Conservation (phyloP, 371 early-diverging fungal species). For the Zopfochytrium polystomum region DNA sequence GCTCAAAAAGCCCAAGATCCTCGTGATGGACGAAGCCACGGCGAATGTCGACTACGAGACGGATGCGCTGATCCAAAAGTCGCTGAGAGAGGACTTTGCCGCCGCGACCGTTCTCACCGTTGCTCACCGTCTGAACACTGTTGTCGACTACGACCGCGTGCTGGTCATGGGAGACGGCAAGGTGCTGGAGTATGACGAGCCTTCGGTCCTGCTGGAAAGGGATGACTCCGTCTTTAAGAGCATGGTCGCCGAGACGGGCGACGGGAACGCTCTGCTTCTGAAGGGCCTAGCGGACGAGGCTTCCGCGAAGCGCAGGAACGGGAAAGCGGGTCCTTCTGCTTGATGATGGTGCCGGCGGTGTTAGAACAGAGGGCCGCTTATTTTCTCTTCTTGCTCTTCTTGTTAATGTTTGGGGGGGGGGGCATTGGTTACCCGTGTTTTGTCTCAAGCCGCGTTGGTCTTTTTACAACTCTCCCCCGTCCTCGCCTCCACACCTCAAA, state of each 20-base stretch:
- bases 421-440: too few species aligned
- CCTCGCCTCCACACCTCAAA: too few species aligned
- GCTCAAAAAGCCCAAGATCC: slow-evolving; percentile 42
- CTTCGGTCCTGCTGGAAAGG: slow-evolving; percentile 29
- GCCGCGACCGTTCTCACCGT: slow-evolving; percentile 64
- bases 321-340: too few species aligned
- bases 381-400: too few species aligned
- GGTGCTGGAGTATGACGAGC: slow-evolving; percentile 39
- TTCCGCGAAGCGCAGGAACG: too few species aligned
- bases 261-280: slow-evolving; percentile 25
- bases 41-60: slow-evolving; percentile 72
- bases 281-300: slow-evolving; percentile 8
- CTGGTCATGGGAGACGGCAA: slow-evolving; percentile 36
- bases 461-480: too few species aligned
- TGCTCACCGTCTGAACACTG: slow-evolving; percentile 45
- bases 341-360: too few species aligned
- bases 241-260: slow-evolving; percentile 46
- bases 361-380: too few species aligned
- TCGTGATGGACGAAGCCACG: slow-evolving; percentile 79
- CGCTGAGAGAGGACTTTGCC: slow-evolving; percentile 57
- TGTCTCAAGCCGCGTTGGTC: too few species aligned
- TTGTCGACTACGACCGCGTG: slow-evolving; percentile 37
- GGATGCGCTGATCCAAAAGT: too few species aligned
- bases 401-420: too few species aligned
- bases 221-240: slow-evolving; percentile 32